These are phyloP conservation scores for Azolla pinnata DNA, from an alignment of 75 land plant genomes.

Conservation along the genomic window DNA sequence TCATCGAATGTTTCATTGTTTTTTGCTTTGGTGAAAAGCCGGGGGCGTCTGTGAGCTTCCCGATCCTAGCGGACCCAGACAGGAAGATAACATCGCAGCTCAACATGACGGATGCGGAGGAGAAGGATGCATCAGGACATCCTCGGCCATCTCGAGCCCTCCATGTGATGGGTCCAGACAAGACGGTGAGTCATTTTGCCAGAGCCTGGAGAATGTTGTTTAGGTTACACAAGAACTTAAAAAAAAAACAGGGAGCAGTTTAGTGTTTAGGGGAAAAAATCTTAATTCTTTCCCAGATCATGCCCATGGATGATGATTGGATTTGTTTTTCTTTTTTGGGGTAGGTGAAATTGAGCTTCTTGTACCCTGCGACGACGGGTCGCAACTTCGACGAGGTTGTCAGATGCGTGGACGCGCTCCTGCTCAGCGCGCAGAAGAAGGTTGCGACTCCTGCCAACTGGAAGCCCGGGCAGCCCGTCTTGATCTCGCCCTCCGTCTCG, in stretches of 20 bases:
- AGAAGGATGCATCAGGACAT: slow-evolving; percentile 53
- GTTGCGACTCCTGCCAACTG: slow-evolving; percentile 91
- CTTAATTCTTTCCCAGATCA: no score
- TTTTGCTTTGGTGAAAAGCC: slow-evolving; percentile 18
- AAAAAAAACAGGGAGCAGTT: no score
- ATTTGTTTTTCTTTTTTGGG: neutral
- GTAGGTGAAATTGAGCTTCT: slow-evolving; percentile 73
- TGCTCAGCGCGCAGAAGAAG: slow-evolving; percentile 51
- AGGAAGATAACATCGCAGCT: slow-evolving; percentile 53
- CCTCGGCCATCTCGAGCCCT: slow-evolving; percentile 69
- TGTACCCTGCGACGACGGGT: slow-evolving; percentile 79
- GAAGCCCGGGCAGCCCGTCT: slow-evolving; percentile 73
- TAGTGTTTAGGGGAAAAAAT: no score
- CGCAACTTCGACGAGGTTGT: slow-evolving; percentile 91
- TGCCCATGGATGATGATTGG: no score
- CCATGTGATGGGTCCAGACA: slow-evolving; percentile 86
- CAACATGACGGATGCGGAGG: slow-evolving; percentile 87
- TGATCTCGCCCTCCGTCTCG: slow-evolving; percentile 65
- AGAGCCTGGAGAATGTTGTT: neutral
- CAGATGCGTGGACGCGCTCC: slow-evolving; percentile 74
- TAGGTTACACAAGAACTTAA: neutral
- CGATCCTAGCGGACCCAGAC: slow-evolving; percentile 72
- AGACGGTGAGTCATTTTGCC: slow-evolving; percentile 24
- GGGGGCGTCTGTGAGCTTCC: slow-evolving; percentile 52
- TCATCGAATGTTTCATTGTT: neutral